These are phyloP conservation scores for Naganishia liquefaciens DNA, from an alignment of 1,284 basidiomycete genomes.

Conservation along the genomic window DNA sequence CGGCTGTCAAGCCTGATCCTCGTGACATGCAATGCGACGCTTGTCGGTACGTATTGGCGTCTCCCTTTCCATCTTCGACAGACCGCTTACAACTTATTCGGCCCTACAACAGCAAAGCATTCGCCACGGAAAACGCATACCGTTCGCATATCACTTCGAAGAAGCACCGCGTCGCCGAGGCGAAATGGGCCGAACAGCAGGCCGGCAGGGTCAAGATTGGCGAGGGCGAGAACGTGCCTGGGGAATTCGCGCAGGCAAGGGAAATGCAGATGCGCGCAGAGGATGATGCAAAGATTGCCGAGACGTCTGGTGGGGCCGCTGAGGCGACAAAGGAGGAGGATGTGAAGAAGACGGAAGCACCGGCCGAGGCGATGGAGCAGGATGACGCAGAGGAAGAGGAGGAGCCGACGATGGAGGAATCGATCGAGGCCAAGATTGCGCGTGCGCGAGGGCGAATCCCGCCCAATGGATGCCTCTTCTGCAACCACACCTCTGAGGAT, in stretches of 20 bases:
- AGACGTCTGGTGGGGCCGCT: background rate
- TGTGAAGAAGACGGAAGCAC: background rate
- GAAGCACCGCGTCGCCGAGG: conserved; percentile 82
- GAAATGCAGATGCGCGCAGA: conserved; percentile 18
- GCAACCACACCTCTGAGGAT: conserved; percentile 60
- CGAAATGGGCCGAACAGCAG: conserved; percentile 55
- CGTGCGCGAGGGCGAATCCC: conserved; percentile 55
- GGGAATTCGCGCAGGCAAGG: conserved; percentile 15
- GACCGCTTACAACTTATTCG: too few species aligned
- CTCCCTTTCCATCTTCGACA: background rate
- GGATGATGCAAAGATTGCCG: conserved; percentile 15
- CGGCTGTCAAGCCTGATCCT: conserved; percentile 65
- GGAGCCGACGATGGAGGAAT: conserved; percentile 52
- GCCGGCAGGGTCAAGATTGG: conserved; percentile 17
- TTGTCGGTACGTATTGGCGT: conserved; percentile 67
- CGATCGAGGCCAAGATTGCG: conserved; percentile 74
- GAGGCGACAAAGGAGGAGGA: background rate
- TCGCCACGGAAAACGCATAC: conserved; percentile 86
- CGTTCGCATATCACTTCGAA: conserved; percentile 83
- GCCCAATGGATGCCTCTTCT: conserved; percentile 74
- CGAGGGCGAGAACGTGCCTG: conserved; percentile 12
- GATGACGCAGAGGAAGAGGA: conserved; percentile 26
- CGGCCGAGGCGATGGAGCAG: conserved; percentile 25
- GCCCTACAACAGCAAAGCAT: conserved; percentile 68
- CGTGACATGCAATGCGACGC: conserved; percentile 69